phyloP scores from a whole-genome alignment of 2,329 filamentous ascomycete species.

The Niveomyces coronatus region DNA sequence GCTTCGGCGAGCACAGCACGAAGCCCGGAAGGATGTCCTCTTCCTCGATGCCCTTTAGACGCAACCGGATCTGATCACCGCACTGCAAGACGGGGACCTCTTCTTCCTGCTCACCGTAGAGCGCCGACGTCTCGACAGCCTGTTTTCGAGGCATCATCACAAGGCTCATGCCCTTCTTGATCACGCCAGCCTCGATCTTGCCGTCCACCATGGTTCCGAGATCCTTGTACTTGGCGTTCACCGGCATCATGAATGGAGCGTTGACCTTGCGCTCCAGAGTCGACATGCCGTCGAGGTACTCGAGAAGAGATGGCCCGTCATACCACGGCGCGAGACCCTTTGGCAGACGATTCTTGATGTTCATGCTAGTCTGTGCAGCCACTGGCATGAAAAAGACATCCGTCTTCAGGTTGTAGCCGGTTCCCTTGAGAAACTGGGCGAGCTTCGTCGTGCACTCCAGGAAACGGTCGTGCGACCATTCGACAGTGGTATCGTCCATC shows the following conservation, averaged over 20 bases:
- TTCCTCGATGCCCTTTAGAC: constrained; percentile 90
- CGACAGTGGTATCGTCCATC: constrained; percentile 95
- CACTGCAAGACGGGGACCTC: constrained; percentile 74
- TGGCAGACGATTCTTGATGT: constrained; percentile 81
- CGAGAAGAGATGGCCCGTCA: constrained; percentile 78
- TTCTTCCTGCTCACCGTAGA: constrained; percentile 95
- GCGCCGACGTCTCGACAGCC: constrained; percentile 65
- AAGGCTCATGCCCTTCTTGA: constrained; percentile 79
- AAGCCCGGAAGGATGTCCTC: constrained; percentile 94
- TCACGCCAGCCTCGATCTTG: constrained; percentile 88
- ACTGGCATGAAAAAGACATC: constrained; percentile 96
- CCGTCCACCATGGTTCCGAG: constrained; percentile 97
- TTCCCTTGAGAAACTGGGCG: constrained; percentile 74
- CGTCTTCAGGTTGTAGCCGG: constrained; percentile 88
- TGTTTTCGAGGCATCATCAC: constrained; percentile 95
- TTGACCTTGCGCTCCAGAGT: constrained; percentile 92
- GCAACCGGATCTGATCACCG: constrained; percentile 88
- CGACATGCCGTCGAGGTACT: constrained; percentile 91
- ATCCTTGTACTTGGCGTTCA: constrained; percentile 92
- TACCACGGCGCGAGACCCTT: constrained; percentile 73
- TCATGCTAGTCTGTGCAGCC: constrained; percentile 74
- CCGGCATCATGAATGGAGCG: constrained; percentile 98
- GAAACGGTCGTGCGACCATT: constrained; percentile 90
- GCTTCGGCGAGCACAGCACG: constrained; percentile 89
- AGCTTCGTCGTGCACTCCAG: constrained; percentile 90